These are phyloP conservation scores for Leptographium lundbergii DNA, from an alignment of 2,329 filamentous ascomycete species.

Conservation along the genomic window DNA sequence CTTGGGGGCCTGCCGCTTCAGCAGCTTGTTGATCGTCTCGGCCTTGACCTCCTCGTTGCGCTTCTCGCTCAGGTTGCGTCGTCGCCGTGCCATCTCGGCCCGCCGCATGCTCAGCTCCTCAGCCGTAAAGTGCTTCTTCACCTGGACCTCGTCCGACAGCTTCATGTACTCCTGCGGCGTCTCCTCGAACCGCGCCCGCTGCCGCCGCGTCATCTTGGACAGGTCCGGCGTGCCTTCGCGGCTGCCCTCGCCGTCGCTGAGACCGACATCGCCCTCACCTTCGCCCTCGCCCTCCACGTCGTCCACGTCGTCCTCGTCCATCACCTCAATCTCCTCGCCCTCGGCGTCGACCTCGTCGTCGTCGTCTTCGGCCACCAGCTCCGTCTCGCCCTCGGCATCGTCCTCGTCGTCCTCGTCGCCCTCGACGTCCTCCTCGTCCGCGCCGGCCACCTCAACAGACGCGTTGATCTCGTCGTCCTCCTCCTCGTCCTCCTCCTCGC, in stretches of 20 bases:
- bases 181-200: conserved; percentile 44
- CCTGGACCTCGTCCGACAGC: conserved; percentile 51
- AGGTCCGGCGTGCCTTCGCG: conserved; percentile 39
- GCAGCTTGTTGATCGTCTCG: conserved; percentile 82
- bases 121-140: conserved; percentile 48
- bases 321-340: conserved; percentile 16
- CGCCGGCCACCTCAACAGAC: conserved; percentile 26
- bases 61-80: conserved; percentile 51
- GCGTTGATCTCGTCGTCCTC: conserved; percentile 32
- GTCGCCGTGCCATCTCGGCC: conserved; percentile 48
- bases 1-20: conserved; percentile 77
- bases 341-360: conserved; percentile 25
- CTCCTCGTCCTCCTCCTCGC: neutral
- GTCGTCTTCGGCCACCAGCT: conserved; percentile 22
- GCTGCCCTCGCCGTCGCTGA: conserved; percentile 26
- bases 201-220: conserved; percentile 48
- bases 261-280: conserved; percentile 25
- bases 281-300: conserved; percentile 27
- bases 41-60: conserved; percentile 51
- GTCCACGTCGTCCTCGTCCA: conserved; percentile 24
- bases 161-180: conserved; percentile 44
- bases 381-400: conserved; percentile 25
- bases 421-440: conserved; percentile 39
- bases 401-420: conserved; percentile 32
- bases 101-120: conserved; percentile 50